phyloP scores from a whole-genome alignment of 306 rosid genomes.

The Styphnolobium japonicum region DNA sequence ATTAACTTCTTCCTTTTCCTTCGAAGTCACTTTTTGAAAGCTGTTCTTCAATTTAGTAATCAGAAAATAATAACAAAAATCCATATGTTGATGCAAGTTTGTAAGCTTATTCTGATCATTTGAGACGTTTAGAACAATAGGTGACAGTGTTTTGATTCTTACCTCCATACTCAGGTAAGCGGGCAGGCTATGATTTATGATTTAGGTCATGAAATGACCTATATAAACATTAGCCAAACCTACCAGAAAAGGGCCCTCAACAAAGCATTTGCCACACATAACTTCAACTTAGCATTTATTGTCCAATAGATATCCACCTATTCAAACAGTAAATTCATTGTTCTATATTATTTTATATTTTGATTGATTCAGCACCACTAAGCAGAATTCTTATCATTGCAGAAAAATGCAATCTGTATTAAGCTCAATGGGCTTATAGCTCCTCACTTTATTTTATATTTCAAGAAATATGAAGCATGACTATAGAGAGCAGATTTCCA shows the following conservation, averaged over 20 bases:
- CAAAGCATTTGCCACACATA: slow-evolving; percentile 20
- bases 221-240: slow-evolving; percentile 17
- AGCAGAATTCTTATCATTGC: slow-evolving; percentile 6
- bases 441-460: not conserved
- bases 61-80: not conserved
- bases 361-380: slow-evolving; percentile 36
- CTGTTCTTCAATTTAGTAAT: not conserved
- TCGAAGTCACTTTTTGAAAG: not conserved
- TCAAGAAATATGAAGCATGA: not conserved
- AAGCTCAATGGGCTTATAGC: slow-evolving; percentile 13
- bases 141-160: slow-evolving; percentile 30
- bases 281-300: slow-evolving; percentile 29
- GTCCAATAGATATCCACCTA: slow-evolving; percentile 46
- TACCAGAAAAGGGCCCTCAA: slow-evolving; percentile 13
- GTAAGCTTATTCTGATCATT: slow-evolving; percentile 26
- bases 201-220: slow-evolving; percentile 23
- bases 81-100: slow-evolving; percentile 24
- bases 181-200: slow-evolving; percentile 2
- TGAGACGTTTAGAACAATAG: slow-evolving; percentile 34
- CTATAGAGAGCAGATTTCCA: not conserved
- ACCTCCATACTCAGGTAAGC: slow-evolving; percentile 2
- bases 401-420: slow-evolving; percentile 21
- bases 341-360: not conserved
- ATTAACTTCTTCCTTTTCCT: not conserved
- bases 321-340: slow-evolving; percentile 14